phyloP scores from a whole-genome alignment of 768 basidiomycete genomes.

The Kwoniella botswanensis region DNA sequence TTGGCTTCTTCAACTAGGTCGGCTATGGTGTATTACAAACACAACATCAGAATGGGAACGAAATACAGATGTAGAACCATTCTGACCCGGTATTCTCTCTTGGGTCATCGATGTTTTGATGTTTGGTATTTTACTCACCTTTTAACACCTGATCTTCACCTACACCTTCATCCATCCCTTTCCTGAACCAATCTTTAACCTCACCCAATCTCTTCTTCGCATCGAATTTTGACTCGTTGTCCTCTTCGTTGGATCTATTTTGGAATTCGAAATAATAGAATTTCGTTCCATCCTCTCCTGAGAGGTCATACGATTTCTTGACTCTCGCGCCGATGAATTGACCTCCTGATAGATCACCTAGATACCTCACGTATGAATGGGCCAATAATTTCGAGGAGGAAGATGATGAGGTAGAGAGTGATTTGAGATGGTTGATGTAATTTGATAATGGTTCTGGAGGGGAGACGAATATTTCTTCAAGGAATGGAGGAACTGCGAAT shows the following conservation, averaged over 20 bases:
- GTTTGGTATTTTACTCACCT: slow-evolving; percentile 32
- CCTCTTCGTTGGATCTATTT: slow-evolving; percentile 62
- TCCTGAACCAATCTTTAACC: slow-evolving; percentile 67
- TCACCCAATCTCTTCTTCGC: slow-evolving; percentile 63
- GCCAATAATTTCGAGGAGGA: slow-evolving; percentile 67
- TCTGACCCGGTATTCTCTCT: too few species aligned
- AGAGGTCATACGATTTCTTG: slow-evolving; percentile 71
- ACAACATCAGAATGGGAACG: background rate
- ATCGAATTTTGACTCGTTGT: slow-evolving; percentile 40
- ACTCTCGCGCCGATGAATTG: slow-evolving; percentile 70
- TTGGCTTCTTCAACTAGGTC: slow-evolving; percentile 51
- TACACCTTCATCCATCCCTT: slow-evolving; percentile 52
- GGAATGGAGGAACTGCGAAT: slow-evolving; percentile 60
- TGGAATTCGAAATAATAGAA: slow-evolving; percentile 69
- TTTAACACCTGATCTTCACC: slow-evolving; percentile 48
- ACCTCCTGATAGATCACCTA: slow-evolving; percentile 80
- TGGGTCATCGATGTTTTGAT: too few species aligned
- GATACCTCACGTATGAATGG: slow-evolving; percentile 81
- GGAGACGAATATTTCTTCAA: slow-evolving; percentile 61
- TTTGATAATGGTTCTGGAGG: slow-evolving; percentile 63
- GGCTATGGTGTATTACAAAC: slow-evolving; percentile 15
- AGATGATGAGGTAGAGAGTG: slow-evolving; percentile 60
- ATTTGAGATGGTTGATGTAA: slow-evolving; percentile 66
- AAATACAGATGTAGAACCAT: too few species aligned
- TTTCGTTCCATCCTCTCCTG: slow-evolving; percentile 64